Base-by-base conservation (phyloP, 2,329 filamentous ascomycete genomes). In the Exophiala lecanii-corni region DNA sequence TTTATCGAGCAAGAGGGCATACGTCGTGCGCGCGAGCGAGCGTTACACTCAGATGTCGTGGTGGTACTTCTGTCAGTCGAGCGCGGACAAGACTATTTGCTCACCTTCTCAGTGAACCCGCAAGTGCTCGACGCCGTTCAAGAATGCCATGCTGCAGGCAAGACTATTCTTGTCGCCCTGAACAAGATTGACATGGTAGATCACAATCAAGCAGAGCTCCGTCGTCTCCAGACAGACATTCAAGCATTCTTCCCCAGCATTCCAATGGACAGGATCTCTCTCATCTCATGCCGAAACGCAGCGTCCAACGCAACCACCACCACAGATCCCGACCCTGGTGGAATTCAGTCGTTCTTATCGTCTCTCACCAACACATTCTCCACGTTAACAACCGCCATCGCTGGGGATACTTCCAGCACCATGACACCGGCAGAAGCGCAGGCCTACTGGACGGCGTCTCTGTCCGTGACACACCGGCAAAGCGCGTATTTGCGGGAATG, bases 381-480 rank as follows among this genome's bases (percentile, higher is more conserved):
- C 36, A 62, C 66, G 38, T 82, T 94, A 74, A 94, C 88, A 2
- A 68, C 73, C 23, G 72, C 69, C 5, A 45, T 70, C 4, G 58
- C 64, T 16, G 62, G 66, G 28, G 54, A 56, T 23, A 23, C 34
- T 9, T 6, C 23, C 23, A 26, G 23, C 12, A 36, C n/a, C 12
- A 66, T 72, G 39, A 65, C 62, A 5, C 62, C 68, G 9, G 50
- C 58, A 3, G 62, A 64, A 25, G 49, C 51, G 4, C 54, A 39
- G 32, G 43, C 51, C 17, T 56, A 56, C 36, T 81, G 86, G 71
- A 79, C 89, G 66, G 86, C 94, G 57, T 83, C 92, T 3, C 76
- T 96, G 3, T 89, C 89, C 43, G 89, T 95, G 26, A 95, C 87
- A 13, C 87, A 91, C 64, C 82, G 92, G 45, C 92, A 98, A 69